Evolutionary conservation across 192 early-diverging fungal species (phyloP).

Genomic region (Linnemannia hyalina): DNA sequence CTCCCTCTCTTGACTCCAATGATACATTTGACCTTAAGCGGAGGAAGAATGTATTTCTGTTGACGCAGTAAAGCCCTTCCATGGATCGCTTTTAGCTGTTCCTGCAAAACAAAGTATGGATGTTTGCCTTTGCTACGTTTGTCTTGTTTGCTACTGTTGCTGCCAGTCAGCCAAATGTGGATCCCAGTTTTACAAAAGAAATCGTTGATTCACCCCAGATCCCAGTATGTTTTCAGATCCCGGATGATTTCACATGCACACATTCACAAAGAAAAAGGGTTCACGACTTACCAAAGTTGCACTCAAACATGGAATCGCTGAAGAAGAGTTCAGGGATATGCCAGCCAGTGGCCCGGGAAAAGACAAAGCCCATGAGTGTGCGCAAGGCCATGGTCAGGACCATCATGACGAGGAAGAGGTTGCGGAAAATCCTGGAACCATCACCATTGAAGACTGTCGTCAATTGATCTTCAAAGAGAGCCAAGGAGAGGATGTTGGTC

Average conservation of each 20-base stretch:
- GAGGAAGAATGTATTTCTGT: slow-evolving; percentile 9
- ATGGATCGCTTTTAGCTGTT: neutral
- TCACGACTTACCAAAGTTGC: slow-evolving; percentile 65
- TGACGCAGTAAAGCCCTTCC: neutral
- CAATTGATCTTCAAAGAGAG: slow-evolving; percentile 67
- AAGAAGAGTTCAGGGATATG: slow-evolving; percentile 65
- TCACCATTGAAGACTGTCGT: slow-evolving; percentile 57
- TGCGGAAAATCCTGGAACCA: slow-evolving; percentile 50
- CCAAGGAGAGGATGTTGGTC: slow-evolving; percentile 64
- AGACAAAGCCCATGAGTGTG: slow-evolving; percentile 58
- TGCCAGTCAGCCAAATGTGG: neutral
- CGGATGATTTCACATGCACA: neutral
- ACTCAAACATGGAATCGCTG: slow-evolving; percentile 66
- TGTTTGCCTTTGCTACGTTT: neutral
- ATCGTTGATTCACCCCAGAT: slow-evolving; percentile 6
- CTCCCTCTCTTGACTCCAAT: neutral
- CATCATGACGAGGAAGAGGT: slow-evolving; percentile 50
- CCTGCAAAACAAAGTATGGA: neutral
- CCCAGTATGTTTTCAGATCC: slow-evolving; percentile 8
- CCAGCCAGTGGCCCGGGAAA: slow-evolving; percentile 67
- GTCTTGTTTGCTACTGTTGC: neutral
- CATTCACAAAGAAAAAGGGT: neutral
- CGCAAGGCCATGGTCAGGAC: slow-evolving; percentile 47
- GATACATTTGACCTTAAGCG: slow-evolving; percentile 1
- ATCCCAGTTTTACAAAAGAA: neutral